Evolutionary conservation across 2,329 filamentous ascomycete genomes (phyloP).

Genomic region (Claviceps monticola): DNA sequence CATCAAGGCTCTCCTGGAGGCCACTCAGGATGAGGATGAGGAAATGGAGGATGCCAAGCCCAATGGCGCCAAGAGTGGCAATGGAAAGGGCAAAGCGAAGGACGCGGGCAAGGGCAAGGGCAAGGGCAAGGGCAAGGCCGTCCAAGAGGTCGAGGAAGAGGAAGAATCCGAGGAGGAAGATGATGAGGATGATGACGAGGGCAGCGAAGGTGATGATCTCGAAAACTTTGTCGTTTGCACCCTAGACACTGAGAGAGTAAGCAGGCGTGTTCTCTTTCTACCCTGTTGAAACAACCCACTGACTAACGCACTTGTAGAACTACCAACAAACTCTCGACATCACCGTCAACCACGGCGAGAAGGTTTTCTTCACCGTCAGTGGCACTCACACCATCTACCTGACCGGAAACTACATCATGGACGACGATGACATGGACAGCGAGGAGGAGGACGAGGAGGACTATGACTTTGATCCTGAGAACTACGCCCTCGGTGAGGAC

Average conservation of each 20-base stretch:
- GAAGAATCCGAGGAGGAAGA: conserved; percentile 26
- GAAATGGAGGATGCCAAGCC: conserved; percentile 59
- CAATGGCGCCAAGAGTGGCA: conserved; percentile 43
- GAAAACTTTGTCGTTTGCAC: conserved; percentile 95
- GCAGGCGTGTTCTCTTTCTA: conserved; percentile 10
- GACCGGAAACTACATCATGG: conserved; percentile 90
- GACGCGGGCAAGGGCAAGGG: conserved; percentile 48
- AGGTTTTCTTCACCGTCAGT: conserved; percentile 80
- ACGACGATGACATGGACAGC: conserved; percentile 45
- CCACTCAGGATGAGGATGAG: conserved; percentile 48
- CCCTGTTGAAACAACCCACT: background rate
- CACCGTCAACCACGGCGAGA: conserved; percentile 76
- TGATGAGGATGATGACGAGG: conserved; percentile 40
- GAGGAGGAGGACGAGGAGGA: conserved; percentile 53
- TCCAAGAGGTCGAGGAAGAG: conserved; percentile 40
- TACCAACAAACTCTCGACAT: conserved; percentile 94
- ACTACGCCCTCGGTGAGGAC: conserved; percentile 57
- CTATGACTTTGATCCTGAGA: conserved; percentile 71
- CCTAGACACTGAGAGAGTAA: conserved; percentile 80
- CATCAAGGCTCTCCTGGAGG: conserved; percentile 63
- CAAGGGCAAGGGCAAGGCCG: conserved; percentile 57
- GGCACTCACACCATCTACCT: conserved; percentile 85
- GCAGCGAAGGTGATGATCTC: conserved; percentile 50
- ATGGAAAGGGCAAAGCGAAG: conserved; percentile 42
- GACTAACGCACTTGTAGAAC: conserved; percentile 43